These are phyloP conservation scores for Glarea lozoyensis DNA, from an alignment of 495 filamentous ascomycete species.

Conservation along the genomic window DNA sequence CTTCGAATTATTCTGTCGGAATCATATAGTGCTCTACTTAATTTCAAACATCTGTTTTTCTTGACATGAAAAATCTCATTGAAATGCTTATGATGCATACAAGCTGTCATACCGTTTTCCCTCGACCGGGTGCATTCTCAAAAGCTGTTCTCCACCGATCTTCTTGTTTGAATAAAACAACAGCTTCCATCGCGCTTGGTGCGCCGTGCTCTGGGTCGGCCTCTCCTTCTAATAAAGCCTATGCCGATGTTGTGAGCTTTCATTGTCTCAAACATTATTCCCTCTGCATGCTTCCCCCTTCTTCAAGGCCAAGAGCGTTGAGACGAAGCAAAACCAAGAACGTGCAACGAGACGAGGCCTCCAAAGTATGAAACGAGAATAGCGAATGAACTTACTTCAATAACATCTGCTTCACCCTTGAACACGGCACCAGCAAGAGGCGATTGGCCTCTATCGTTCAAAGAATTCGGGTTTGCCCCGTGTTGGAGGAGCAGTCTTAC, in stretches of 20 bases:
- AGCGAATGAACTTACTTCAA: constrained; percentile 26
- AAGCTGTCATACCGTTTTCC: constrained; percentile 18
- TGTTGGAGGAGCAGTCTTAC: constrained; percentile 39
- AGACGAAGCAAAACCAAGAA: background rate
- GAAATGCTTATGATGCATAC: too few relatives aligned
- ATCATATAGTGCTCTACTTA: too few relatives aligned
- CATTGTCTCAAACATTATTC: background rate
- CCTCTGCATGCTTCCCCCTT: background rate
- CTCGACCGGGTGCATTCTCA: constrained; percentile 32
- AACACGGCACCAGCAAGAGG: constrained; percentile 48
- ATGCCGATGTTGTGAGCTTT: constrained; percentile 1
- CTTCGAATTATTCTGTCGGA: too few relatives aligned
- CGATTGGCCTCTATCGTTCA: constrained; percentile 46
- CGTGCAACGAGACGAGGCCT: background rate
- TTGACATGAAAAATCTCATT: too few relatives aligned
- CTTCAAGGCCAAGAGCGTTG: background rate
- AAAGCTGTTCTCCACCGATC: constrained; percentile 40
- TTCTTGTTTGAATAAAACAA: constrained; percentile 41
- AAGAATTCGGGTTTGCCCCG: constrained; percentile 41
- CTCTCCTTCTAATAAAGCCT: constrained; percentile 36
- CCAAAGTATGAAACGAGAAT: background rate
- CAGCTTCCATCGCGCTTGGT: constrained; percentile 37
- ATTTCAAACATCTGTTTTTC: too few relatives aligned
- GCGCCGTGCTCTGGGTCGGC: constrained; percentile 41
- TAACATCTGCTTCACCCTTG: constrained; percentile 40